Evolutionary conservation across 1,139 yeast species (phyloP).

Genomic region (Wickerhamomyces sp.): DNA sequence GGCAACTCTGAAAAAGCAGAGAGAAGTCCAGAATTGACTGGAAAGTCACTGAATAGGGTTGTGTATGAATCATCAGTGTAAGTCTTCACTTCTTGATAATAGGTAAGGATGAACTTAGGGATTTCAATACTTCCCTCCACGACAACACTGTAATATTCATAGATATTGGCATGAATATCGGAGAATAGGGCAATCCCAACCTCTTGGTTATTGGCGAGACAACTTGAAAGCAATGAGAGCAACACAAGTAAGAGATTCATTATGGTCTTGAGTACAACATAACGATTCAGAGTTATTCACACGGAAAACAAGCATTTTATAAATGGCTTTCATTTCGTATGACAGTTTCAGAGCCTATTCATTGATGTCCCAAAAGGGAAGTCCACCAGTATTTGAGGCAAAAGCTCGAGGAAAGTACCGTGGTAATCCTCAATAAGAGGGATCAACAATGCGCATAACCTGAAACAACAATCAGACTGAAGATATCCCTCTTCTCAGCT

Average conservation of each 20-base stretch:
- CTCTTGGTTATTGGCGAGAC: not conserved
- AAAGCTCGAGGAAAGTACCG: not conserved
- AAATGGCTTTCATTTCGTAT: not conserved
- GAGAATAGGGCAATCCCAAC: not conserved
- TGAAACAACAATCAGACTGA: too few species aligned
- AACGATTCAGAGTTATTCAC: too few species aligned
- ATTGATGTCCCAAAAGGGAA: not conserved
- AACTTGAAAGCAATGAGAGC: not conserved
- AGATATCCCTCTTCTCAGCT: too few species aligned
- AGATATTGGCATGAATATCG: not conserved
- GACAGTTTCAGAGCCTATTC: not conserved
- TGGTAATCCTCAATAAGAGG: too few species aligned
- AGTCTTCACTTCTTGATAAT: slow-evolving; percentile 28
- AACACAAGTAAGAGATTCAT: not conserved
- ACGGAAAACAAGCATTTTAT: too few species aligned
- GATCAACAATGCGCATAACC: too few species aligned
- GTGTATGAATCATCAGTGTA: slow-evolving; percentile 37
- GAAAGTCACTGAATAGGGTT: slow-evolving; percentile 24
- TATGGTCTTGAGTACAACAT: not conserved
- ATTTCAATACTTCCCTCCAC: not conserved
- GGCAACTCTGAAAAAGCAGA: slow-evolving; percentile 31
- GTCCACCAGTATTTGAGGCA: not conserved
- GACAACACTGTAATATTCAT: not conserved
- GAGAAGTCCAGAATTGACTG: slow-evolving; percentile 20
- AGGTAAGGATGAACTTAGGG: slow-evolving; percentile 4